Evolutionary conservation across 176 grass and related monocot genomes (phyloP), one percentile per base, ranked within the genome.

Genomic region (Alloteropsis semialata): DNA sequence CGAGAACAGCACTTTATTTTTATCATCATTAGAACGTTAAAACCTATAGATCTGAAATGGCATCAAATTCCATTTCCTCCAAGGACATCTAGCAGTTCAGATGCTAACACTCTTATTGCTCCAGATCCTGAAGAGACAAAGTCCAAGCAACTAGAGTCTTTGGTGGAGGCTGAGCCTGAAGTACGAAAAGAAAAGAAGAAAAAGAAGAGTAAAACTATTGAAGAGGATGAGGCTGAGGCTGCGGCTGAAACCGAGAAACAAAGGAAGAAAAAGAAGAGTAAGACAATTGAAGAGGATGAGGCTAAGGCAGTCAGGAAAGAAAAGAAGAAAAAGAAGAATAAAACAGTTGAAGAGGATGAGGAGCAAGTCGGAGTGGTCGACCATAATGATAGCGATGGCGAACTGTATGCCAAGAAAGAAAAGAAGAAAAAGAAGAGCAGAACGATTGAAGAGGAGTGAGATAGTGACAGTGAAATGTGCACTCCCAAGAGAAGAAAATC

Each of bases 401-500:
- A 74, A 74, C 55, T 80, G 3, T 1, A 84, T 56, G 22, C 9
- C 28, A 67, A 17, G 34, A 16, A 67, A 50, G 33, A 84, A 84
- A 74, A 76, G 55, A 84, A 85, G 65, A 80, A 81, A 89, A 89
- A 84, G 56, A 90, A 90, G 77, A 71, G n/a, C 2, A 89, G 51
- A 86, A 53, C 53, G 17, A 69, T 84, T 79, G 80, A 88, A 82
- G 80, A 65, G 22, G 69, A 73, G 63, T 69, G 29, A 72, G 79
- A 48, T 37, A 86, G 38, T 10, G 85, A 87, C 5, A 28, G 38
- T 56, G 87, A 93, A 75, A 69, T 76, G 54, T 53, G 80, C 50
- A 71, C 67, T 81, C 36, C 86, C 0, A 97, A 97, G 81, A 87
- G 78, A 86, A 89, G 49, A 78, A 93, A 91, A 89, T 83, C 59